Base-by-base conservation (phyloP, 2,329 filamentous ascomycete genomes). In the Hansfordia pulvinata region DNA sequence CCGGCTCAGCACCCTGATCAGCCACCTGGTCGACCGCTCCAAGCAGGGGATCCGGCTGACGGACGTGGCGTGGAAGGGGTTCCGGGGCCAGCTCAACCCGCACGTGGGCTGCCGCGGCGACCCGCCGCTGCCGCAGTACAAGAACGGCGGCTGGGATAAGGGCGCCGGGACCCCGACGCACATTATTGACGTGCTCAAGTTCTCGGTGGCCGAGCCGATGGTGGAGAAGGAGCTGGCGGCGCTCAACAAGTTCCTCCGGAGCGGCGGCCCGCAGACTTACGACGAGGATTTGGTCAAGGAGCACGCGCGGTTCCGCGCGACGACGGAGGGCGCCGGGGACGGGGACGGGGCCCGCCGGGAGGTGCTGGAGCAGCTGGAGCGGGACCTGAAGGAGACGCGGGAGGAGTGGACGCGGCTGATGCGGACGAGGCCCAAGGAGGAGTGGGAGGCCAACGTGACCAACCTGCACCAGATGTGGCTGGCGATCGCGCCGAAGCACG, bases 181-280 rank as follows among this genome's bases (percentile, higher is more conserved):
- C 30, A 66, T 81, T 4, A 57, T 78, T 5, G 77, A 84, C 40
- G 58, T 62, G 19, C 51, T 83, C 6, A 73, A 67, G 34, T 76
- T 72, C 11, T 34, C 46, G 0, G 52, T 73, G 2, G 62, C 69
- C 0, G 45, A 59, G 9, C 46, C 50, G 1, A 44, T 46, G 0
- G 53, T 70, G 8, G 42, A 53, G 0, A 22, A 30, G 1, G 55
- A 56, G 14, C 36, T 64, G 3, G 34, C 32, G 2, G 40, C 37
- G 0, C 48, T 69, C 8, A 25, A 47, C 5, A 18, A 39, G 0
- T 35, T 35, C 6, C 37, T 53, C 10, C 19, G 39, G 30, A 10
- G 16, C 27, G 1, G 28, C 35, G 0, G 28, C 44, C 0, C 37
- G 43, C 0, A 36, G 2, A 39, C 43, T 10, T 58, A 43, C 36